Percentiles rank a stretch among this genome's conserved stretches.
Evolutionary conservation across 192 early-diverging fungal genomes (phyloP).

Genomic region (Podila clonocystis): DNA sequence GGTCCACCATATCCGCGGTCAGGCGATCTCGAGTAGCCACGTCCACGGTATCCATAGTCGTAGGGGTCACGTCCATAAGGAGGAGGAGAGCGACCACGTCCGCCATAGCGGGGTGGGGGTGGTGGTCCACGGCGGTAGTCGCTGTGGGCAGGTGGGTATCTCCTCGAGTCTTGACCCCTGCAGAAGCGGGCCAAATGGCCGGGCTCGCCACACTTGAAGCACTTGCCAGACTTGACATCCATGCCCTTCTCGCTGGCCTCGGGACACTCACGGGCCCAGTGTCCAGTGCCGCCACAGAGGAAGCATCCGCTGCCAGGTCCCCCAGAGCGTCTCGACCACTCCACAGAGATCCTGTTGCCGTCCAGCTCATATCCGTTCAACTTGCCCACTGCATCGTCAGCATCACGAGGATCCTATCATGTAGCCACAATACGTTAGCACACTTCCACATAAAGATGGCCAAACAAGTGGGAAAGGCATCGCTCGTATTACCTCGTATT

Average conservation of each 20-base stretch:
- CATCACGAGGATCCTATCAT: conserved; percentile 58
- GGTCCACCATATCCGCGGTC: conserved; percentile 52
- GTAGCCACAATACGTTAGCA: neutral
- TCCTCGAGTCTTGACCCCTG: conserved; percentile 20
- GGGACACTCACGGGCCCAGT: conserved; percentile 65
- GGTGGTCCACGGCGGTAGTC: conserved; percentile 56
- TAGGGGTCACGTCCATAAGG: conserved; percentile 48
- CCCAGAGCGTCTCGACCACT: conserved; percentile 61
- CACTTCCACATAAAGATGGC: neutral
- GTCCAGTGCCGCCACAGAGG: conserved; percentile 60
- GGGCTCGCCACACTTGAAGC: conserved; percentile 63
- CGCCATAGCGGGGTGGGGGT: conserved; percentile 37
- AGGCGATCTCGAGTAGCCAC: conserved; percentile 56
- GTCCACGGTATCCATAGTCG: conserved; percentile 46
- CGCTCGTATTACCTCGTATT: conserved; percentile 53
- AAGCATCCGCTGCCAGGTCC: conserved; percentile 65
- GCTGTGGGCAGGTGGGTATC: conserved; percentile 28
- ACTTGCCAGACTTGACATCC: conserved; percentile 65
- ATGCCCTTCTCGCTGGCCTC: conserved; percentile 63
- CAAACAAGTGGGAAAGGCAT: neutral
- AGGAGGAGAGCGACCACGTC: conserved; percentile 50
- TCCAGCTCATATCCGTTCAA: conserved; percentile 63
- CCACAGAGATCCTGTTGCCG: conserved; percentile 59
- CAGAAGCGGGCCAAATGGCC: conserved; percentile 64
- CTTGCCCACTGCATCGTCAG: conserved; percentile 61